These are phyloP conservation scores for Tetrahymena borealis DNA, from an alignment of 73 alveolate genomes.

Conservation along the genomic window DNA sequence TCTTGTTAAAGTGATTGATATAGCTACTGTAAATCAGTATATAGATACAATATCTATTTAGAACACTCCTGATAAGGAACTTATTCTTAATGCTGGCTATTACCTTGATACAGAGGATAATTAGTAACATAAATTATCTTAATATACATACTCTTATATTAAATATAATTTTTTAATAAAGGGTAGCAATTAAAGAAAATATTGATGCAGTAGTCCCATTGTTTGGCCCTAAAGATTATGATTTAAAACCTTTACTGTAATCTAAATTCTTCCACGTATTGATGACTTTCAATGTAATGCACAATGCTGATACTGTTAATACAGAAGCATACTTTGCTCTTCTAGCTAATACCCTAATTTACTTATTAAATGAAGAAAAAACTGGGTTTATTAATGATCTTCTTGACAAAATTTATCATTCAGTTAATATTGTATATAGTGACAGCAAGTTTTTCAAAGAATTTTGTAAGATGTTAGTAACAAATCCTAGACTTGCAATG, in stretches of 20 bases:
- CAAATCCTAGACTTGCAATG: background rate
- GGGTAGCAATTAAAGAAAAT: background rate
- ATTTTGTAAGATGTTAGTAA: background rate
- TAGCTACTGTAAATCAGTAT: background rate
- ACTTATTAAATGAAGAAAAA: background rate
- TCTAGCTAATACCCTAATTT: background rate
- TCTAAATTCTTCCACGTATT: conserved; percentile 1
- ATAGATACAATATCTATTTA: background rate
- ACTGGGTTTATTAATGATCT: background rate
- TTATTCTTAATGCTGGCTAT: background rate
- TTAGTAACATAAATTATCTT: background rate
- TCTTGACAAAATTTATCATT: background rate
- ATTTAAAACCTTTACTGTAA: background rate
- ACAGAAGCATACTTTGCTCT: background rate
- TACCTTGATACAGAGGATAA: background rate
- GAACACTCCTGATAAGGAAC: background rate
- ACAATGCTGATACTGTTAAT: conserved; percentile 7
- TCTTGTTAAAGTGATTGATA: background rate
- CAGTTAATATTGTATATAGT: background rate
- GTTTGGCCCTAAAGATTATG: background rate
- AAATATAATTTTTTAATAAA: background rate
- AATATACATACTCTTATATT: background rate
- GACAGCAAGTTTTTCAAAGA: background rate
- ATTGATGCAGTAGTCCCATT: background rate
- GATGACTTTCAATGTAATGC: conserved; percentile 4